Base-by-base conservation (phyloP, 805 yeast genomes). In the Schwanniomyces occidentalis region DNA sequence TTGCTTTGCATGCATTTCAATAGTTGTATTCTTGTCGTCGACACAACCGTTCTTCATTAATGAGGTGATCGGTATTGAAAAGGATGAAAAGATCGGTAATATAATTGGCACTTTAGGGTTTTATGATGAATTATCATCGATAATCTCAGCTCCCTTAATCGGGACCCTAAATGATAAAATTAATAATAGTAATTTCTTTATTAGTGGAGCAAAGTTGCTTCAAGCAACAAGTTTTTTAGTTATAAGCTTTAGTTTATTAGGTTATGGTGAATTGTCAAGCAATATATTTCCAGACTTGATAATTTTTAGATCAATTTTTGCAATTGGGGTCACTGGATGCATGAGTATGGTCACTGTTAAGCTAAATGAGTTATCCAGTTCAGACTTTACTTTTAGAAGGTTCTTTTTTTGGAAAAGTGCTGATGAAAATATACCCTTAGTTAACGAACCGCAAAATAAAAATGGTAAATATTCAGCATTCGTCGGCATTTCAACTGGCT, bases 161-260 rank as follows among this genome's bases (percentile, higher is more conserved):
- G 91, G 90, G 3, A 74, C 82, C 0, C 48, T 78, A 17, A 70
- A 78, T 44, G 90, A 83, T 49, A 71, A 73, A 44, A 56, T 80
- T 32, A 54, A 56, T 19, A 46, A 38, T 5, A 20, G 33, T 27
- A 50, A 45, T 5, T 41, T 44, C 36, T 26, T 22, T 3, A 35
- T 58, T 7, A 51, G 62, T 23, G 88, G 88, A 4, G 65, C 87
- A 2, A 69, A 80, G 37, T 58, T 75, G 16, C 67, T 80, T 17
- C 72, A 72, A 27, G 55, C 69, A 8, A 40, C 51, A 4, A 80
- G 86, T 8, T 70, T 80, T 27, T 24, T 65, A n/a, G 43, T 73
- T 8, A 49, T 75, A 21, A 79, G 79, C 6, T 12, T 65, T 3
- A 61, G 78, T 20, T 52, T 82, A 14, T 42, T 68, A 24, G 61